Evolutionary conservation across 148 eudicot genomes (phyloP).

Genomic region (Polygonum aviculare): DNA sequence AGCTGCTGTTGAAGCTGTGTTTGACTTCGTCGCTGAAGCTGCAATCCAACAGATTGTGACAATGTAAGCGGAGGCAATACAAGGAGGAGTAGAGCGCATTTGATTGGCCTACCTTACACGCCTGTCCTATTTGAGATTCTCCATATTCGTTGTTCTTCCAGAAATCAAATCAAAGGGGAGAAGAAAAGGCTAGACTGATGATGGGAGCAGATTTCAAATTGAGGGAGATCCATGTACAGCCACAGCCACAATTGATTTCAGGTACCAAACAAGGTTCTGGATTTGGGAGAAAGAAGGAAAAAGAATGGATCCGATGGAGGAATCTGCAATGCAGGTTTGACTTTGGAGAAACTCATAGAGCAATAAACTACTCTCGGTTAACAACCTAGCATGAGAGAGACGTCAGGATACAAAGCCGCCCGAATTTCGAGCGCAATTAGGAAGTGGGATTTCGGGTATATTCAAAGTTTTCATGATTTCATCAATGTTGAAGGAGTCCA

Average conservation of each 20-base stretch:
- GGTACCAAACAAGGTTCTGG: background rate
- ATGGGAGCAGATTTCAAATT: background rate
- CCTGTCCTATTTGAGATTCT: slow-evolving; percentile 12
- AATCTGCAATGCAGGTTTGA: background rate
- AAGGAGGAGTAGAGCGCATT: background rate
- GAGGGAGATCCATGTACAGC: background rate
- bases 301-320: background rate
- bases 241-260: background rate
- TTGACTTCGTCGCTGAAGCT: slow-evolving; percentile 7
- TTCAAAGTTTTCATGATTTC: too few relatives aligned
- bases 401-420: background rate
- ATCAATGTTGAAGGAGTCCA: background rate
- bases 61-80: too few relatives aligned
- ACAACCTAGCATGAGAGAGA: background rate
- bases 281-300: background rate
- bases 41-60: background rate
- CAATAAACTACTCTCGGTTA: background rate
- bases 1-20: slow-evolving; percentile 3
- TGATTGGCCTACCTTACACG: slow-evolving; percentile 24
- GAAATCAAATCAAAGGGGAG: background rate
- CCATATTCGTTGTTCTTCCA: background rate
- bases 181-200: background rate
- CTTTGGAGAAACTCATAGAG: background rate
- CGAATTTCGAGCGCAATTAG: background rate
- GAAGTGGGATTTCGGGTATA: background rate